Percentiles rank a stretch among this genome's conserved stretches.
Evolutionary conservation across 306 rosid genomes (phyloP).

Genomic region (Psophocarpus tetragonolobus): DNA sequence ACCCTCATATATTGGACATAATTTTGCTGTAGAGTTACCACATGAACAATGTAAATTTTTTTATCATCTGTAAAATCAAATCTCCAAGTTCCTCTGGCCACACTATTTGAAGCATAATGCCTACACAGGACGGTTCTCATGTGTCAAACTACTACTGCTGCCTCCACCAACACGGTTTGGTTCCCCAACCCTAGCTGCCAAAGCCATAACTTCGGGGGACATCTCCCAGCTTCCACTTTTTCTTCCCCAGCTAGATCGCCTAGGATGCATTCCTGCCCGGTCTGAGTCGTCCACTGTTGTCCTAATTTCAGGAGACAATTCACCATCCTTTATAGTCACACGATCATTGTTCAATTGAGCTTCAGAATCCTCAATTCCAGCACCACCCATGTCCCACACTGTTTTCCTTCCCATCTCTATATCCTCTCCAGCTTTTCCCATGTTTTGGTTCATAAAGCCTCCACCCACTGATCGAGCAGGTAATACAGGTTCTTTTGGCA

Average conservation of each 20-base stretch:
- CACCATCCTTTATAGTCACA: slow-evolving; percentile 70
- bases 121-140: slow-evolving; percentile 41
- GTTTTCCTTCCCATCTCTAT: slow-evolving; percentile 97
- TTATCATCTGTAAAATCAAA: slow-evolving; percentile 37
- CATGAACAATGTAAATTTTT: slow-evolving; percentile 30
- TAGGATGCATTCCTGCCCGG: slow-evolving; percentile 76
- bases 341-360: slow-evolving; percentile 66
- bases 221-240: slow-evolving; percentile 99
- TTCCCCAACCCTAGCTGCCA: slow-evolving; percentile 88
- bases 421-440: slow-evolving; percentile 90
- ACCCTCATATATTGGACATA: slow-evolving; percentile 49
- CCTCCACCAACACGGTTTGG: slow-evolving; percentile 65
- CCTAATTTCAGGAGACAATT: slow-evolving; percentile 78
- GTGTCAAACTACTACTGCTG: slow-evolving; percentile 53
- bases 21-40: slow-evolving; percentile 41
- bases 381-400: slow-evolving; percentile 76
- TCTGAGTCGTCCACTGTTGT: slow-evolving; percentile 73
- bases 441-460: slow-evolving; percentile 87
- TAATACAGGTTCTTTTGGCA: slow-evolving; percentile 71
- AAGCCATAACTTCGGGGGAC: slow-evolving; percentile 96
- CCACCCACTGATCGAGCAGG: slow-evolving; percentile 72
- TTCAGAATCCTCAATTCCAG: slow-evolving; percentile 64
- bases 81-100: slow-evolving; percentile 11
- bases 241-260: slow-evolving; percentile 98
- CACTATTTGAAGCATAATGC: neutral